Conservation (phyloP, 306 rosid species). For the Pachyrhizus erosus region DNA sequence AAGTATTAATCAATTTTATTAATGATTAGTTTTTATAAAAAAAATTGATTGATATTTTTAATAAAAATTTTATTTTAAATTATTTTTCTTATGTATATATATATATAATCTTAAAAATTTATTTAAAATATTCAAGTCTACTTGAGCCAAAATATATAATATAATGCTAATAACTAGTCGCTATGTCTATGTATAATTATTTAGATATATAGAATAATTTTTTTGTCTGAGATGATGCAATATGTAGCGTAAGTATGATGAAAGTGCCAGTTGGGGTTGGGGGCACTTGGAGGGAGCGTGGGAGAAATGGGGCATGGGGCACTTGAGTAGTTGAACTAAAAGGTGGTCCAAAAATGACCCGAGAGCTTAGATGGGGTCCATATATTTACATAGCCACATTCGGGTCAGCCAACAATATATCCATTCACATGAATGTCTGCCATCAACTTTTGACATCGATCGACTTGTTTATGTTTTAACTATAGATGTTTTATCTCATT, state of each 20-base stretch:
- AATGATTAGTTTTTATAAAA: too few species aligned
- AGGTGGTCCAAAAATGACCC: conserved; percentile 50
- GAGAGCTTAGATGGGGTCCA: conserved; percentile 39
- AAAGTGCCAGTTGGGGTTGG: not conserved
- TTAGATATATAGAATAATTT: not conserved
- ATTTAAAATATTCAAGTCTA: too few species aligned
- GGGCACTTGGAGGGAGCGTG: conserved; percentile 36
- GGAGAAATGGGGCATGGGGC: conserved; percentile 33
- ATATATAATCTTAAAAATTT: too few species aligned
- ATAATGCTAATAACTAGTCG: too few species aligned
- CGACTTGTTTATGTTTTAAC: not conserved
- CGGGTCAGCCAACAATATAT: conserved; percentile 34
- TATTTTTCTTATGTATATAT: too few species aligned
- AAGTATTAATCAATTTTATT: too few species aligned
- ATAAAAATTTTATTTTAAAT: too few species aligned
- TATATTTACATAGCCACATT: conserved; percentile 29
- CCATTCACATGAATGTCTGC: conserved; percentile 36
- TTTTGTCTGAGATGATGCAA: conserved; percentile 47
- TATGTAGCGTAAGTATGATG: conserved; percentile 48
- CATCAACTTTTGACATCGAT: not conserved
- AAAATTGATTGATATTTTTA: too few species aligned
- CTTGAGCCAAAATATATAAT: too few species aligned
- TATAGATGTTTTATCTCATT: not conserved
- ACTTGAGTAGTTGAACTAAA: conserved; percentile 39
- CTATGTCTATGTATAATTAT: too few species aligned